phyloP scores from a whole-genome alignment of 202 grass and related monocot species.

The Setaria italica region DNA sequence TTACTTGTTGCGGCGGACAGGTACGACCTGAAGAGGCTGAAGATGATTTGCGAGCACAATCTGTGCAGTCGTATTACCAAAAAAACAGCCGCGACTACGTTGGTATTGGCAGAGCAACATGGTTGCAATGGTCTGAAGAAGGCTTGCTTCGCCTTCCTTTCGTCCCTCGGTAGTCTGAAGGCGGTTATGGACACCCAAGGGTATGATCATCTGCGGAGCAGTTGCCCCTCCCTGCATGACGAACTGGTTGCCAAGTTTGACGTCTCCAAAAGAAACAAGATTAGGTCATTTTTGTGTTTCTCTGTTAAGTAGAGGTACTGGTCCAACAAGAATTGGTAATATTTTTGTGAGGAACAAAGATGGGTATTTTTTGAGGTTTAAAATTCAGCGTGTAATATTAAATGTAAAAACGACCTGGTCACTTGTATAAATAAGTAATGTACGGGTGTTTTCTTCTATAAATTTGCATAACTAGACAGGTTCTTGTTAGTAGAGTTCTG shows the following conservation, averaged over 20 bases:
- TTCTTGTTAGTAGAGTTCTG: no score
- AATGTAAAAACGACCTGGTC: no score
- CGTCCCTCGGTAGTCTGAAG: background rate
- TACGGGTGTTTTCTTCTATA: no score
- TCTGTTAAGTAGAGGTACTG: background rate
- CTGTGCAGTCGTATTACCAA: background rate
- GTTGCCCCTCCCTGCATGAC: background rate
- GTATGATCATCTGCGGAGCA: background rate
- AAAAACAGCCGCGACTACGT: background rate
- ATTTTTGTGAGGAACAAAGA: no score
- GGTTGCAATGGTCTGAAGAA: constrained; percentile 14
- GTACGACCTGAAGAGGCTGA: background rate
- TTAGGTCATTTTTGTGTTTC: no score
- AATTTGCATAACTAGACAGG: no score
- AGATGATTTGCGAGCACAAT: background rate
- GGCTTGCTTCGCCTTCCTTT: constrained; percentile 19
- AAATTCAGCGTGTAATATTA: no score
- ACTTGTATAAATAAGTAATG: no score
- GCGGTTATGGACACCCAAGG: background rate
- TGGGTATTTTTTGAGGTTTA: no score
- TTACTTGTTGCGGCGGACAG: constrained; percentile 7
- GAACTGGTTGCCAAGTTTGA: background rate
- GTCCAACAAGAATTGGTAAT: no score
- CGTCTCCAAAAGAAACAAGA: no score
- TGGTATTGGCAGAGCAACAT: constrained; percentile 27